Base-by-base conservation (phyloP, 257 asterid species). In the Schizonepeta tenuifolia region DNA sequence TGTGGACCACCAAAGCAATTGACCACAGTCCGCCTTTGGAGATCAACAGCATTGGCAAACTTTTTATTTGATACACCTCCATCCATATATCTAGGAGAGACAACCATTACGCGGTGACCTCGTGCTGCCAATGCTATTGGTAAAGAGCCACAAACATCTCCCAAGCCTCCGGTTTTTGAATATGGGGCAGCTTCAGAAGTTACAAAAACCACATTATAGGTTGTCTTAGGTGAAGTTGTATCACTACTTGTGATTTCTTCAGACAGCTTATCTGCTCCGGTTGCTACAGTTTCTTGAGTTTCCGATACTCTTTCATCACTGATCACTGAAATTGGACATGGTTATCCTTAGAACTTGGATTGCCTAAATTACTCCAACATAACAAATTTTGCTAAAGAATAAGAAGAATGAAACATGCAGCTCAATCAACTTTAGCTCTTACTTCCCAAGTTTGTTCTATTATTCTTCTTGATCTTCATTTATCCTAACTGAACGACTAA, bases 111-210 rank as follows among this genome's bases (percentile, higher is more conserved):
- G 10, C 99, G 97, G 75, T 92, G 97, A 11, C 97, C 98, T 61
- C 96, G 87, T 6, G 79, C 79, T 60, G 97, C 97, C 31, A 95
- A 78, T 65, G 99, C 95, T 64, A 92, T 81, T 58, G 99, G 99
- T 75, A 95, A 82, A 51, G 98, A 88, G 41, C 99, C 99, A 82
- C 99, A 95, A 64, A 95, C 99, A 78, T 95, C 99, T 67, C 97
- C 99, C 75, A 95, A 79, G 35, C 99, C 99, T 73, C 99, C 99
- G 11, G 98, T 95, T 82, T 95, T 95, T 38, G 96, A 90, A 85
- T 95, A 95, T 0, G 98, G 99, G 43, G 96, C 87, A n/a, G 97
- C 98, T 81, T 95, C 99, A 24, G 99, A 78, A 61, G 99, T 87
- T 63, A 87, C 91, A 70, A 88, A 88, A 66, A 95, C 74, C 69